Conservation (phyloP, 2,329 filamentous ascomycete genomes). For the Gremmenia infestans region DNA sequence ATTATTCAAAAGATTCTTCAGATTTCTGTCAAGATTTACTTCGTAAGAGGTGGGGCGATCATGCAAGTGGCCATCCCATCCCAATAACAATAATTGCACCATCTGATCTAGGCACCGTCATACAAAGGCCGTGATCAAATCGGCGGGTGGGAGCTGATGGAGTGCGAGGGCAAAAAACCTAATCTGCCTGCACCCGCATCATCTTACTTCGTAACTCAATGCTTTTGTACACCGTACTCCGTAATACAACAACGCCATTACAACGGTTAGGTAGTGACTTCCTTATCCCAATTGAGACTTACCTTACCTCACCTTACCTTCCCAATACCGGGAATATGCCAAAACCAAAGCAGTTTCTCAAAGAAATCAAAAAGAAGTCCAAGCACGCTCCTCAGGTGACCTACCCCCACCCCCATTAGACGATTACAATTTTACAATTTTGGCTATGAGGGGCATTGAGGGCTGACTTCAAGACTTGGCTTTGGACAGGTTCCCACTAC, state of each 20-base stretch:
- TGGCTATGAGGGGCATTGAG: background rate
- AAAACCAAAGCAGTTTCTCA: slow-evolving; percentile 32
- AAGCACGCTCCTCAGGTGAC: slow-evolving; percentile 27
- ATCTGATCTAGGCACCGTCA: background rate
- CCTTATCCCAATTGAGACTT: background rate
- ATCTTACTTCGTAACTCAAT: background rate
- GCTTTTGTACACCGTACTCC: background rate
- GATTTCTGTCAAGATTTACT: background rate
- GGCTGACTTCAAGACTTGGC: background rate
- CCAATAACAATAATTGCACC: no score
- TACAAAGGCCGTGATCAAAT: background rate
- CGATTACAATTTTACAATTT: background rate
- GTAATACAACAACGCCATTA: background rate
- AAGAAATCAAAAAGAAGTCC: slow-evolving; percentile 37
- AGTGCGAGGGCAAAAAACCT: background rate
- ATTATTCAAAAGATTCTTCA: no score
- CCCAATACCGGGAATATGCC: slow-evolving; percentile 14
- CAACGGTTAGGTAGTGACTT: no score
- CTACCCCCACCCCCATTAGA: background rate
- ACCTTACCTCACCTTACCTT: background rate
- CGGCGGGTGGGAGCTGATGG: no score
- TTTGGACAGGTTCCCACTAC: slow-evolving; percentile 47
- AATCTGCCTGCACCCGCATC: background rate
- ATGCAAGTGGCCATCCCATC: background rate
- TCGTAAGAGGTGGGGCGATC: background rate